Conservation (phyloP, 2,329 filamentous ascomycete genomes). For the Akanthomyces muscarius region DNA sequence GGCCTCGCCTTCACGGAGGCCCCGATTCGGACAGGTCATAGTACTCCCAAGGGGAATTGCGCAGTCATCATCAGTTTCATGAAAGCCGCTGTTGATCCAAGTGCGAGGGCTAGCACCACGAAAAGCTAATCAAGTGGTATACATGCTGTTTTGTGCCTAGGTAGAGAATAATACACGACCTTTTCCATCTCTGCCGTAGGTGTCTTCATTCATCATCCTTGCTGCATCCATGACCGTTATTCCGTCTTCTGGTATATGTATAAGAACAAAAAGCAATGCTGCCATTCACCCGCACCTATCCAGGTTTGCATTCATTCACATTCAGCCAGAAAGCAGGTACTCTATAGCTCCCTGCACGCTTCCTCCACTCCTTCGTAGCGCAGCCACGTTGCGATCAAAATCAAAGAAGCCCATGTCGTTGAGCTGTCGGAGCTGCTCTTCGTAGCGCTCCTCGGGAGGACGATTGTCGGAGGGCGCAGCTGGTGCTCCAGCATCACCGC, state of each 20-base stretch:
- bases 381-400: constrained; percentile 88
- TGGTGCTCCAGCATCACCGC: constrained; percentile 33
- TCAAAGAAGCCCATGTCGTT: constrained; percentile 99
- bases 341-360: constrained; percentile 91
- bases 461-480: constrained; percentile 70
- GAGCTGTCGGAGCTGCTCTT: constrained; percentile 81
- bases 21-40: background rate
- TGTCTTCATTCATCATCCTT: background rate
- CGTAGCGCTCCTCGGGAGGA: constrained; percentile 91
- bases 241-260: constrained; percentile 14
- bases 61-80: background rate
- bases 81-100: background rate
- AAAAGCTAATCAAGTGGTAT: constrained; percentile 11
- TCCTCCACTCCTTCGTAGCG: constrained; percentile 81
- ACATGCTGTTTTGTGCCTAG: constrained; percentile 16
- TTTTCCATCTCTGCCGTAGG: background rate
- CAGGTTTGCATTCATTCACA: background rate
- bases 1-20: too few species aligned
- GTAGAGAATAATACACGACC: constrained; percentile 13
- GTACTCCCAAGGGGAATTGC: too few species aligned
- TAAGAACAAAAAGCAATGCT: constrained; percentile 7
- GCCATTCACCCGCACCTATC: background rate
- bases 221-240: background rate
- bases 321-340: constrained; percentile 50
- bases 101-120: background rate